phyloP scores from a whole-genome alignment of 495 filamentous ascomycete species.

The Pyrenula aspistea region DNA sequence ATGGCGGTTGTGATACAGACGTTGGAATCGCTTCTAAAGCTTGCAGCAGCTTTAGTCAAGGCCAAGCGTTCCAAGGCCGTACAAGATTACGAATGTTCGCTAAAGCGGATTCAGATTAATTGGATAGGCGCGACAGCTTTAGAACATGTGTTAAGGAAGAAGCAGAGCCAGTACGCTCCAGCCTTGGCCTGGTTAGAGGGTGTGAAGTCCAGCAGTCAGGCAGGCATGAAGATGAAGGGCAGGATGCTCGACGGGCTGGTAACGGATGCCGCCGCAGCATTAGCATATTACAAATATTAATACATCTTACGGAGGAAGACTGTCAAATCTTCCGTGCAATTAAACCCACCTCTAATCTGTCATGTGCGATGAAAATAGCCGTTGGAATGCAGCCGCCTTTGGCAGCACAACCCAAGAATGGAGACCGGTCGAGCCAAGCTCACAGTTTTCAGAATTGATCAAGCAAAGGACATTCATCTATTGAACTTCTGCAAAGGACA shows the following conservation, averaged over 20 bases:
- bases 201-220: slow-evolving; percentile 21
- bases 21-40: slow-evolving; percentile 50
- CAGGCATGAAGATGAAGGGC: slow-evolving; percentile 16
- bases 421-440: background rate
- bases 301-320: background rate
- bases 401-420: background rate
- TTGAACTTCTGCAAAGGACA: background rate
- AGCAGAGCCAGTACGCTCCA: slow-evolving; percentile 52
- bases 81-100: slow-evolving; percentile 39
- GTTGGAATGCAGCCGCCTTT: background rate
- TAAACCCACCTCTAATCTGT: too few relatives aligned
- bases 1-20: slow-evolving; percentile 48
- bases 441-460: background rate
- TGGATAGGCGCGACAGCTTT: slow-evolving; percentile 63
- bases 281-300: slow-evolving; percentile 10
- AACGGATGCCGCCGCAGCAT: slow-evolving; percentile 8
- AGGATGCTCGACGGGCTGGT: slow-evolving; percentile 7
- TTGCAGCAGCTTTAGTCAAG: slow-evolving; percentile 54
- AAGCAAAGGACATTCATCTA: background rate
- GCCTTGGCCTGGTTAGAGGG: slow-evolving; percentile 52
- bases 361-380: background rate
- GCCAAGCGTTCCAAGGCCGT: slow-evolving; percentile 32
- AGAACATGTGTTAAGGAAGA: slow-evolving; percentile 46
- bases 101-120: slow-evolving; percentile 52
- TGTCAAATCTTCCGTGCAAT: too few relatives aligned